Base-by-base conservation (phyloP, 2,329 filamentous ascomycete species). In the Talaromyces sp. region DNA sequence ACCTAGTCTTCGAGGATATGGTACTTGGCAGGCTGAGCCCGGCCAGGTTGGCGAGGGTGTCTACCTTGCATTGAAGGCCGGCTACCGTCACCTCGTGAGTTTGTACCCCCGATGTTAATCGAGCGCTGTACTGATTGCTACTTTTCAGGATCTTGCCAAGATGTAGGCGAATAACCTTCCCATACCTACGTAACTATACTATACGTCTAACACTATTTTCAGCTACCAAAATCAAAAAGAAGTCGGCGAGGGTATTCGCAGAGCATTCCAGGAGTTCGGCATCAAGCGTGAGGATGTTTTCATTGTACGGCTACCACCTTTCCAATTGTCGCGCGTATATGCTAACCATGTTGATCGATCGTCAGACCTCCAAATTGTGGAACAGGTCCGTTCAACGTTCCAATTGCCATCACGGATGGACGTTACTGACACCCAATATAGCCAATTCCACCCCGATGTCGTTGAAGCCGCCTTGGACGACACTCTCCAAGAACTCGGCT, bases 301-400 rank as follows among this genome's bases (percentile, higher is more conserved):
- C 70, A 78, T 79, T 66, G 76, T 78, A 70, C 66, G 74, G 68
- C 58, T 33, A 15, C 19, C 13, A 17, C 3, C 2, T 49, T 37
- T 49, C 5, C 19, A 19, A 10, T 22, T 15, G 19, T 17, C 17
- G 1, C 13, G 31, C 2, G 19, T 41, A 41, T 41, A 7, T 63
- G 15, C 22, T 60, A 54, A 64, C 27, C 25, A 25, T 17, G 11
- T 37, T 33, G n/a, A 17, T 54, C 17, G 8, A 52, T 31, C 8
- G 35, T 1, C 60, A 78, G 76, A 87, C 86, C n/a, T 83, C 82
- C 68, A 89, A 89, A 77, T 78, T 88, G 13, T 88, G 85, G 85
- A 87, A 87, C 76, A 84, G 75, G 57, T 75, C 80, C n/a, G 52
- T 56, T 7, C 31, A 37, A 22, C 1, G 8, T 22, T 10, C n/a